Evolutionary conservation across 768 basidiomycete genomes (phyloP).

Genomic region (Termitomyces titanicus): DNA sequence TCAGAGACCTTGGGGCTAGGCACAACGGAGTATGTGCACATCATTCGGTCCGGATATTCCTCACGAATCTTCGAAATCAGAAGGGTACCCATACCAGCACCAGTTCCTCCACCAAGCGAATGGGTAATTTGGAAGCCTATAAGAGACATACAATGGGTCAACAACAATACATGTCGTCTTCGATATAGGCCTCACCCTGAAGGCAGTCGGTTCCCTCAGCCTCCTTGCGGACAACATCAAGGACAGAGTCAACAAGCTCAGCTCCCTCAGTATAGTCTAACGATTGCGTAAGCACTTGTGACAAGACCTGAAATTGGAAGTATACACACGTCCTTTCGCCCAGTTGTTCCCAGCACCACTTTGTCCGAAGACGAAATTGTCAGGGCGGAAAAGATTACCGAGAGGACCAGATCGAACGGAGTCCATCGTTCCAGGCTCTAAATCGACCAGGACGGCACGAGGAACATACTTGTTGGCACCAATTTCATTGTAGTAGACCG

Average conservation of each 20-base stretch:
- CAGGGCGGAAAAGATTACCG: slow-evolving; percentile 91
- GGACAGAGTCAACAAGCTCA: slow-evolving; percentile 96
- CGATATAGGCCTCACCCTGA: slow-evolving; percentile 66
- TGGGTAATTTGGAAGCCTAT: slow-evolving; percentile 98
- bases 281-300: background rate
- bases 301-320: background rate
- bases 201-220: slow-evolving; percentile 97
- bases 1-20: slow-evolving; percentile 97
- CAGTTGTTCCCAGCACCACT: slow-evolving; percentile 99
- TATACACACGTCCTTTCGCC: slow-evolving; percentile 95
- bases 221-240: slow-evolving; percentile 98
- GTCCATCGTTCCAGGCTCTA: slow-evolving; percentile 97
- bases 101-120: slow-evolving; percentile 98
- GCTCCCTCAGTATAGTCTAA: slow-evolving; percentile 92
- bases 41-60: slow-evolving; percentile 99
- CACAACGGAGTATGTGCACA: slow-evolving; percentile 99
- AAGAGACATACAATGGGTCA: slow-evolving; percentile 5
- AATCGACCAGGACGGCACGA: slow-evolving; percentile 94
- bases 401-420: slow-evolving; percentile 88
- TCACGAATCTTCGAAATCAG: slow-evolving; percentile 99
- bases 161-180: slow-evolving; percentile 2
- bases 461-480: slow-evolving; percentile 97
- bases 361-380: slow-evolving; percentile 98
- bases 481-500: slow-evolving; percentile 97
- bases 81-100: slow-evolving; percentile 99